A percentile compares a stretch with the other conserved stretches of the same genome.
These are phyloP conservation scores for Trichoderma sp. DNA, from an alignment of 2,329 filamentous ascomycete genomes.

Conservation along the genomic window DNA sequence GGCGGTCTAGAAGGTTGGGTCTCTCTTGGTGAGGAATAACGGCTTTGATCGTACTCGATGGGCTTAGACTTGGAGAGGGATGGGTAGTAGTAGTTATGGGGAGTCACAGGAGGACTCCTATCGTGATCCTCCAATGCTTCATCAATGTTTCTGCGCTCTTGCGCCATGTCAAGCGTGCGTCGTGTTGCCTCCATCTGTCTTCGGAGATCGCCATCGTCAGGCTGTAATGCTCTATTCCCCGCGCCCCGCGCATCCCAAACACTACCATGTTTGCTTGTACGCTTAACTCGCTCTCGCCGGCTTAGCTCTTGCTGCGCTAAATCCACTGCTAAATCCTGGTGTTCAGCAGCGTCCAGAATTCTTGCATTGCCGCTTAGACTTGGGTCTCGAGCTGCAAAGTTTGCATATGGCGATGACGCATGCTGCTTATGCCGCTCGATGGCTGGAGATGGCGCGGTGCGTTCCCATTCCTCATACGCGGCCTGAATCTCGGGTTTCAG, in stretches of 20 bases:
- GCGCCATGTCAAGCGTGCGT: slow-evolving; percentile 41
- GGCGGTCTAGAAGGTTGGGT: slow-evolving; percentile 37
- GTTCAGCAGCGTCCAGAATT: slow-evolving; percentile 65
- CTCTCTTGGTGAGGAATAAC: slow-evolving; percentile 21
- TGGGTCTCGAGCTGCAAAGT: slow-evolving; percentile 56
- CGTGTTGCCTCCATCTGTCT: slow-evolving; percentile 54
- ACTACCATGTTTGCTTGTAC: slow-evolving; percentile 55
- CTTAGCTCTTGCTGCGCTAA: slow-evolving; percentile 70
- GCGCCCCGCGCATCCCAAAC: slow-evolving; percentile 43
- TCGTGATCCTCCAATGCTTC: slow-evolving; percentile 25
- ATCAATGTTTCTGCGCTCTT: slow-evolving; percentile 26
- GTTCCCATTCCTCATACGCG: slow-evolving; percentile 65
- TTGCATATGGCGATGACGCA: slow-evolving; percentile 35
- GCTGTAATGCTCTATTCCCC: neutral
- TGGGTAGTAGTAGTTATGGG: slow-evolving; percentile 52
- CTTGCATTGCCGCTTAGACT: slow-evolving; percentile 55
- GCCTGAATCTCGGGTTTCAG: slow-evolving; percentile 76
- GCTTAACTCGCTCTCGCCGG: slow-evolving; percentile 61
- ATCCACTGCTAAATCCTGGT: slow-evolving; percentile 73
- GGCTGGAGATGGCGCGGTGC: slow-evolving; percentile 39
- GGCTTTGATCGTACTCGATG: slow-evolving; percentile 38
- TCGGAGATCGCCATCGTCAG: slow-evolving; percentile 45
- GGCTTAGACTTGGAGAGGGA: slow-evolving; percentile 52
- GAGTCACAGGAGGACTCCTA: slow-evolving; percentile 28
- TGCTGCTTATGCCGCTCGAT: neutral